Evolutionary conservation across 2,329 filamentous ascomycete species (phyloP).

Genomic region (Microsporum audouinii): DNA sequence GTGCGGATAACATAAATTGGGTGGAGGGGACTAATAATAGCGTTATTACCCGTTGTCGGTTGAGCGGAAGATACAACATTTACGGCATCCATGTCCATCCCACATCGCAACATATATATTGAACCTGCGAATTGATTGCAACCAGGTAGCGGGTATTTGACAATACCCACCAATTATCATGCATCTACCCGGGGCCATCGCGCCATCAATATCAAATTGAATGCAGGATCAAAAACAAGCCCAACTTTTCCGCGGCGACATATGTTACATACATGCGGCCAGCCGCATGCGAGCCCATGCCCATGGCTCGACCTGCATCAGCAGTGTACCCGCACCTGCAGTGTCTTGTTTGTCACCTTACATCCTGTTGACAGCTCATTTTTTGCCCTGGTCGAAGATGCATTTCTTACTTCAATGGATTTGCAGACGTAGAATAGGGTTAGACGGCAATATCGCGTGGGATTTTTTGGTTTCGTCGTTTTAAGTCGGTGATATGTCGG

Average conservation of each 20-base stretch:
- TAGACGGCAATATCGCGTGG: background rate
- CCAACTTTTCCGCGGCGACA: background rate
- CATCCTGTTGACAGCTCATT: background rate
- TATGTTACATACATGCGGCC: background rate
- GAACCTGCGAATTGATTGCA: no score
- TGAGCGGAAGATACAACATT: constrained; percentile 1
- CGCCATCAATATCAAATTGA: background rate
- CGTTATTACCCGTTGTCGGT: background rate
- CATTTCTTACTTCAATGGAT: background rate
- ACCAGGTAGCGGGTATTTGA: background rate
- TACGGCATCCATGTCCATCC: background rate
- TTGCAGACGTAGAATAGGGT: background rate
- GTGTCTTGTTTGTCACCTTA: background rate
- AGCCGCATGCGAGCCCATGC: background rate
- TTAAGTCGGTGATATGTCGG: background rate
- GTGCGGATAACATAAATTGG: background rate
- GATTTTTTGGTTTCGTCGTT: background rate
- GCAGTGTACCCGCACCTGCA: background rate
- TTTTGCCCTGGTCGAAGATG: background rate
- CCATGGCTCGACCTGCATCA: background rate
- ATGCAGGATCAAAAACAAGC: background rate
- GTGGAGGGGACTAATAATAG: background rate
- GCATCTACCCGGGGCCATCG: background rate
- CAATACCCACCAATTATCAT: background rate
- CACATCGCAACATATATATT: no score